Evolutionary conservation across 2,329 filamentous ascomycete species (phyloP).

Genomic region (Aspergillus ustus): DNA sequence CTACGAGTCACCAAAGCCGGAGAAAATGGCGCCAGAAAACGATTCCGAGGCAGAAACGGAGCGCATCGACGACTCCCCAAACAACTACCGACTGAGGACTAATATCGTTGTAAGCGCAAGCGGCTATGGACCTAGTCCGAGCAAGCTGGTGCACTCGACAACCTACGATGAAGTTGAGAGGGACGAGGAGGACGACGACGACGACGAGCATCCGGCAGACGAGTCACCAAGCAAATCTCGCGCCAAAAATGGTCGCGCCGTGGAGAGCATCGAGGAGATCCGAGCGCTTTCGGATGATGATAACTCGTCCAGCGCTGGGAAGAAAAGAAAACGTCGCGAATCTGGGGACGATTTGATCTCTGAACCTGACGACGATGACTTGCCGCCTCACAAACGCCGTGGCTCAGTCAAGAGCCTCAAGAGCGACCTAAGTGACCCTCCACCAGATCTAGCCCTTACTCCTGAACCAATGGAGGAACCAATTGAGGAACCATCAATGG

Average conservation of each 20-base stretch:
- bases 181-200: slow-evolving; percentile 63
- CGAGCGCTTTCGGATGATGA: too few species aligned
- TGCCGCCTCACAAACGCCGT: slow-evolving; percentile 47
- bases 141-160: slow-evolving; percentile 71
- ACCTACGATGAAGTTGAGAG: slow-evolving; percentile 50
- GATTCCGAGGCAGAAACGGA: slow-evolving; percentile 93
- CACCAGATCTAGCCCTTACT: slow-evolving; percentile 37
- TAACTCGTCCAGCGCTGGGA: slow-evolving; percentile 36
- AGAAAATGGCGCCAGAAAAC: slow-evolving; percentile 64
- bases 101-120: slow-evolving; percentile 65
- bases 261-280: slow-evolving; percentile 28
- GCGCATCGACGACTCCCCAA: slow-evolving; percentile 86
- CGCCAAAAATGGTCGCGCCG: slow-evolving; percentile 38
- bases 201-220: slow-evolving; percentile 52
- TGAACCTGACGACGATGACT: slow-evolving; percentile 45
- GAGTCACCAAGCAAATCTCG: slow-evolving; percentile 47
- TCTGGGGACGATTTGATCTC: slow-evolving; percentile 41
- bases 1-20: slow-evolving; percentile 54
- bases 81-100: slow-evolving; percentile 62
- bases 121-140: slow-evolving; percentile 70
- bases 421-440: slow-evolving; percentile 42
- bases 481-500: slow-evolving; percentile 31
- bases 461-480: slow-evolving; percentile 42
- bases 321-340: slow-evolving; percentile 48
- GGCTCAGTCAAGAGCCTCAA: slow-evolving; percentile 44